Conservation (phyloP, 2,329 filamentous ascomycete species). For the Fusarium illudens region DNA sequence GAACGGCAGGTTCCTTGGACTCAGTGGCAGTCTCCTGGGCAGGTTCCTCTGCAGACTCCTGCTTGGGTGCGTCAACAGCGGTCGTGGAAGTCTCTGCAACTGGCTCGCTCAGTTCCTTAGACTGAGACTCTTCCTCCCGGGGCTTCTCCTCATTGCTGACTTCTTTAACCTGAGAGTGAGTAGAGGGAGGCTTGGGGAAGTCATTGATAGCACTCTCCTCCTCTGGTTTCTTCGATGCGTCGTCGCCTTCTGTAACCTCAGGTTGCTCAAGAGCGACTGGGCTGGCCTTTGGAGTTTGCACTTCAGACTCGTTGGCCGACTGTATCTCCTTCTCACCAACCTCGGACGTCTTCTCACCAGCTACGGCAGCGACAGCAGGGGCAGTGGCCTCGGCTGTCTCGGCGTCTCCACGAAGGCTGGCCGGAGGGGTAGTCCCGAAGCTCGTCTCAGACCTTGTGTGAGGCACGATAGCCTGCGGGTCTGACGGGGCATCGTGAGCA, state of each 20-base stretch:
- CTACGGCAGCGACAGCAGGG: not conserved
- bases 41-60: not conserved
- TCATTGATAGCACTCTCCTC: conserved; percentile 13
- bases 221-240: conserved; percentile 3
- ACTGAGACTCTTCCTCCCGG: not conserved
- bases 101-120: not conserved
- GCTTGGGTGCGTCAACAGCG: not conserved
- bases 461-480: conserved; percentile 17
- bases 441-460: conserved; percentile 34
- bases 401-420: conserved; percentile 19
- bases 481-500: conserved; percentile 7
- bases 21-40: not conserved
- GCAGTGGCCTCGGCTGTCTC: conserved; percentile 2
- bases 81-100: not conserved
- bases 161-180: conserved; percentile 12
- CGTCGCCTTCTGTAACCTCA: not conserved
- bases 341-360: not conserved
- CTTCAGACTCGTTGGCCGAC: conserved; percentile 11
- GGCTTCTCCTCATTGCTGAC: not conserved
- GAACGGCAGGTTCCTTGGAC: not conserved
- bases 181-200: conserved; percentile 33
- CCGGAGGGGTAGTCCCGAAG: conserved; percentile 19
- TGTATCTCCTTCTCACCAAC: not conserved
- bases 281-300: conserved; percentile 13
- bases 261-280: not conserved